These are phyloP conservation scores for Parmelia sp. DNA, from an alignment of 495 filamentous ascomycete genomes.

Conservation along the genomic window DNA sequence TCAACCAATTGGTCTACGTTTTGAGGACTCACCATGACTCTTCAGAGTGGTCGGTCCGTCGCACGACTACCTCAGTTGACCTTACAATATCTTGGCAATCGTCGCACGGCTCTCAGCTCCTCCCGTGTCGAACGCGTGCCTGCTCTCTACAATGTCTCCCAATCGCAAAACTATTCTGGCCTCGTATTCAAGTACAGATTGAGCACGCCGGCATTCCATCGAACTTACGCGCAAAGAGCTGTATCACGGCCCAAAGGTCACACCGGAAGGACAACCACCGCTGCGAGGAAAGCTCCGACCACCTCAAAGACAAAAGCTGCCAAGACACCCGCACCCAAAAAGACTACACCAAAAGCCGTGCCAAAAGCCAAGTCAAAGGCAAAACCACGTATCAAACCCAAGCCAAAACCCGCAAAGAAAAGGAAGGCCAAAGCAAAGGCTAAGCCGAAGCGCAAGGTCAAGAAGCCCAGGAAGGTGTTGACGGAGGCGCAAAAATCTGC, in stretches of 20 bases:
- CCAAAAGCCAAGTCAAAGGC: slow-evolving; percentile 21
- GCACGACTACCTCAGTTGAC: slow-evolving; percentile 16
- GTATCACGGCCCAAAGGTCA: slow-evolving; percentile 30
- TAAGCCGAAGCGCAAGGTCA: slow-evolving; percentile 18
- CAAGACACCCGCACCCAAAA: slow-evolving; percentile 19
- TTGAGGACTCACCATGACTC: slow-evolving; percentile 13
- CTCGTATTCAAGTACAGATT: background rate
- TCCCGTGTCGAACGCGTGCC: slow-evolving; percentile 23
- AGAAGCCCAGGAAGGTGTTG: slow-evolving; percentile 19
- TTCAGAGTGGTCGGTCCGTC: slow-evolving; percentile 16
- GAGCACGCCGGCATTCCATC: slow-evolving; percentile 5
- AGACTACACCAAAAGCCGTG: slow-evolving; percentile 13
- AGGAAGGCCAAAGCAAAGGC: slow-evolving; percentile 24
- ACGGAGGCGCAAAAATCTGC: slow-evolving; percentile 32
- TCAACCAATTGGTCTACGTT: background rate
- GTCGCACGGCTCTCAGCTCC: slow-evolving; percentile 13
- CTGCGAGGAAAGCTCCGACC: slow-evolving; percentile 20
- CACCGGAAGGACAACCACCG: slow-evolving; percentile 25
- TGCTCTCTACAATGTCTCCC: slow-evolving; percentile 5
- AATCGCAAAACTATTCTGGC: background rate
- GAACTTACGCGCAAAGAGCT: slow-evolving; percentile 23
- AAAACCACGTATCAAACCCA: slow-evolving; percentile 22
- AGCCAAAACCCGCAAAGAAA: slow-evolving; percentile 23
- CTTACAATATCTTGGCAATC: slow-evolving; percentile 16
- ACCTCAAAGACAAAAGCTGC: slow-evolving; percentile 20